Evolutionary conservation across 139 green algal genomes (phyloP).

Genomic region (Picochlorum sp.): DNA sequence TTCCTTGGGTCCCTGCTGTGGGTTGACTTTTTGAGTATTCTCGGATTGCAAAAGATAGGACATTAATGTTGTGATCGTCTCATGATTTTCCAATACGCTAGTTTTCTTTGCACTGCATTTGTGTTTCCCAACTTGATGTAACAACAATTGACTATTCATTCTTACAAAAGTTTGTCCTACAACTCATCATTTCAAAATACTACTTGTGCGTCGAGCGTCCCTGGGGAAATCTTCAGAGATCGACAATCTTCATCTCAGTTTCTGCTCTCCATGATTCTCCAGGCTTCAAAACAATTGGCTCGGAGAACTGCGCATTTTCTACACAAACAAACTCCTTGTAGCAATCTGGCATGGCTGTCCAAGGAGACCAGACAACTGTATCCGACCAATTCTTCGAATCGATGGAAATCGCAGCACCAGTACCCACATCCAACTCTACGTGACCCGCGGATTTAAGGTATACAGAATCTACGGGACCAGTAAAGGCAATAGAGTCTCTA

Average conservation of each 20-base stretch:
- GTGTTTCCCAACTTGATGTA: background rate
- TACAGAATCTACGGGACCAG: conserved; percentile 63
- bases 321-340: conserved; percentile 82
- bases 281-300: conserved; percentile 39
- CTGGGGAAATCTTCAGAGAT: background rate
- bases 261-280: conserved; percentile 45
- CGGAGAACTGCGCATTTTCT: conserved; percentile 64
- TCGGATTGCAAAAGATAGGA: conserved; percentile 60
- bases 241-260: background rate
- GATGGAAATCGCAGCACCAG: conserved; percentile 44
- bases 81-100: conserved; percentile 1
- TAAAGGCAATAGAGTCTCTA: conserved; percentile 54
- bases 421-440: conserved; percentile 75
- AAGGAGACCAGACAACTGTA: conserved; percentile 49
- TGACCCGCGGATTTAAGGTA: conserved; percentile 69
- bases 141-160: background rate
- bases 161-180: no score
- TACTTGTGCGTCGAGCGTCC: background rate
- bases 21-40: conserved; percentile 80
- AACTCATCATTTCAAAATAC: background rate
- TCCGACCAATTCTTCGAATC: conserved; percentile 33
- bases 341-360: conserved; percentile 54
- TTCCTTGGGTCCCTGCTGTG: conserved; percentile 81
- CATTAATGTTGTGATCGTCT: background rate
- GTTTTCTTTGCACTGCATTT: background rate